Conservation (phyloP, 2,329 filamentous ascomycete genomes). For the Clonostachys sp. region DNA sequence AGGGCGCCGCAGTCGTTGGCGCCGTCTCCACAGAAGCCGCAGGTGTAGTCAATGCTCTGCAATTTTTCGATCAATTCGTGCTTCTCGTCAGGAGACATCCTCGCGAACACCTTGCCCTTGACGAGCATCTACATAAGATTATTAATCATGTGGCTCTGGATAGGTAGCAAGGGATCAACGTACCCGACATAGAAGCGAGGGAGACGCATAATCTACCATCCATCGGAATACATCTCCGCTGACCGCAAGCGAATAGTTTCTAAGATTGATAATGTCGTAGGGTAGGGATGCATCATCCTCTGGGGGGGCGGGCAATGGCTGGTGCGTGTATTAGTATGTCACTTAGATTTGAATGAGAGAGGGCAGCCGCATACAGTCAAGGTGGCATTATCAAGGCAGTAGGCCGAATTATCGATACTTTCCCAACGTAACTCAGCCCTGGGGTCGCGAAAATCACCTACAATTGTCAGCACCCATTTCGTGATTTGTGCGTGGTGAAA, state of each 20-base stretch:
- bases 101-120: constrained; percentile 86
- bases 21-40: constrained; percentile 94
- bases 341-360: not conserved
- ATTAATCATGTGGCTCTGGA: not conserved
- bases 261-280: constrained; percentile 75
- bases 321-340: not conserved
- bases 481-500: not conserved
- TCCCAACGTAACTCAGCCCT: constrained; percentile 80
- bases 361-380: constrained; percentile 50
- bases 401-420: constrained; percentile 82
- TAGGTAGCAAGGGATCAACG: constrained; percentile 12
- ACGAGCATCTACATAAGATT: constrained; percentile 68
- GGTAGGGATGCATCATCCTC: constrained; percentile 79
- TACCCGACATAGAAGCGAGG: constrained; percentile 70
- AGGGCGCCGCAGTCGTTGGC: constrained; percentile 96
- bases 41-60: constrained; percentile 92
- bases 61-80: constrained; percentile 96
- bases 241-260: constrained; percentile 84
- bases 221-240: constrained; percentile 94
- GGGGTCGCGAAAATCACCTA: constrained; percentile 68
- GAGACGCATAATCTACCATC: constrained; percentile 85
- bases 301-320: constrained; percentile 68
- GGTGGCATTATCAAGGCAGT: constrained; percentile 73
- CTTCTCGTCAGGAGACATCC: constrained; percentile 99
- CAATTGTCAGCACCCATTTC: not conserved